These are phyloP conservation scores for Quercus suber DNA, from an alignment of 306 rosid genomes.

Conservation along the genomic window DNA sequence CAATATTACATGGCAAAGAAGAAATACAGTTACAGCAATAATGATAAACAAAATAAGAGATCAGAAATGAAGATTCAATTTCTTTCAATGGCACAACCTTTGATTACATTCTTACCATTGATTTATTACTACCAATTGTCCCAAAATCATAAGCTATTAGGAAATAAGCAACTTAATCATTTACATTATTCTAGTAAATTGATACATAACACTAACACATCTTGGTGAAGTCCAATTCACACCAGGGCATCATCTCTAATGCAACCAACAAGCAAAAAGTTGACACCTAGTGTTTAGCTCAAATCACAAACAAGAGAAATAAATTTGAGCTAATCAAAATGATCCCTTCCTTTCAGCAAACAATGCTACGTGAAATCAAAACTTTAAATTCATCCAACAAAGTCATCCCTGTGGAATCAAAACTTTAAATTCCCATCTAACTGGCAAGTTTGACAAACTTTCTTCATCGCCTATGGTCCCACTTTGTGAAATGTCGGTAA, in stretches of 20 bases:
- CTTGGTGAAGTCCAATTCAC: neutral
- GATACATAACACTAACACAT: neutral
- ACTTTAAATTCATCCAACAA: neutral
- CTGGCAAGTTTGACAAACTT: neutral
- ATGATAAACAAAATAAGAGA: neutral
- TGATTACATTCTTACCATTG: neutral
- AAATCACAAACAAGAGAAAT: neutral
- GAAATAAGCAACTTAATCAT: too few species aligned
- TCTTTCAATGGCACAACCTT: neutral
- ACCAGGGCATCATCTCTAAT: neutral
- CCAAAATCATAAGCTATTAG: too few species aligned
- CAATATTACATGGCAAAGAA: slow-evolving; percentile 13
- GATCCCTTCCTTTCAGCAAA: neutral
- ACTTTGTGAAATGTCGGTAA: neutral
- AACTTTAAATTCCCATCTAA: neutral
- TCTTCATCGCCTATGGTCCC: neutral
- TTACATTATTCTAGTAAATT: neutral
- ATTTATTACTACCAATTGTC: neutral
- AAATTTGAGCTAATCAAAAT: neutral
- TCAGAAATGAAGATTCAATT: neutral
- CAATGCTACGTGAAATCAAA: neutral
- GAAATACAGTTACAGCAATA: neutral
- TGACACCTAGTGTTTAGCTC: neutral
- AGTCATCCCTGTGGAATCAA: neutral
- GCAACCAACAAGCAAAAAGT: neutral